A percentile compares a stretch with the other conserved stretches of the same genome.
Conservation (phyloP, 352 stramenopile genomes). For the Globisporangium nagaii region DNA sequence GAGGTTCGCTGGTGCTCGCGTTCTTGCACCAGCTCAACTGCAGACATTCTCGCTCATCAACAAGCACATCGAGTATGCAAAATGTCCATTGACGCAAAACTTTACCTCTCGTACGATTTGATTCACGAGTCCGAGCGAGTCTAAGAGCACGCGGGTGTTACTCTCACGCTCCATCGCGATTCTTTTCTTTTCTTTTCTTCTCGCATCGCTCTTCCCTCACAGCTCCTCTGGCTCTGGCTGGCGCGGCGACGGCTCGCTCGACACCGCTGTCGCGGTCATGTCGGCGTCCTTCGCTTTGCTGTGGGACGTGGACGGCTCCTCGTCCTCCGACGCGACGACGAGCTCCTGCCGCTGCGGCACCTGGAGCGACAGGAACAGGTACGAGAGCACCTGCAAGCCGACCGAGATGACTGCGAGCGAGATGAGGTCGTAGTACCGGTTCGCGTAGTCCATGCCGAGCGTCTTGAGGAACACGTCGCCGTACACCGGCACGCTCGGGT, state of each 20-base stretch:
- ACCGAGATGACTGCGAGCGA: slow-evolving; percentile 48
- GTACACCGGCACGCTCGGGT: slow-evolving; percentile 70
- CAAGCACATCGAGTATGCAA: too few species aligned
- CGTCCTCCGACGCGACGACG: not conserved
- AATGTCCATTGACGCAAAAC: too few species aligned
- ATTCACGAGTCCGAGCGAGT: too few species aligned
- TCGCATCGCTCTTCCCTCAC: not conserved
- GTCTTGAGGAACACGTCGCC: slow-evolving; percentile 83
- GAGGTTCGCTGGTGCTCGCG: too few species aligned
- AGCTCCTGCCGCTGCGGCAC: slow-evolving; percentile 48
- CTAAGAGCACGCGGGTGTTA: too few species aligned
- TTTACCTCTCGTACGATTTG: too few species aligned
- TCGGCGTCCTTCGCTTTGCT: not conserved
- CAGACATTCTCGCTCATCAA: too few species aligned
- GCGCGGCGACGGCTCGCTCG: not conserved
- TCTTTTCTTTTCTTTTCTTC: too few species aligned
- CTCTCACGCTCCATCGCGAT: too few species aligned
- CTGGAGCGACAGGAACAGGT: slow-evolving; percentile 59
- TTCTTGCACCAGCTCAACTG: too few species aligned
- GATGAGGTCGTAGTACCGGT: slow-evolving; percentile 63
- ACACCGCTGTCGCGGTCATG: not conserved
- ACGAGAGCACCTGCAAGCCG: slow-evolving; percentile 53
- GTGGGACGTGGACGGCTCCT: not conserved
- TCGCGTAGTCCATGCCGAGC: slow-evolving; percentile 74
- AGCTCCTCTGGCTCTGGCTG: slow-evolving; percentile 1